A percentile compares a stretch with the other conserved stretches of the same genome.
Conservation (phyloP, 177 flowering plant genomes). For the Vitis hybrid region DNA sequence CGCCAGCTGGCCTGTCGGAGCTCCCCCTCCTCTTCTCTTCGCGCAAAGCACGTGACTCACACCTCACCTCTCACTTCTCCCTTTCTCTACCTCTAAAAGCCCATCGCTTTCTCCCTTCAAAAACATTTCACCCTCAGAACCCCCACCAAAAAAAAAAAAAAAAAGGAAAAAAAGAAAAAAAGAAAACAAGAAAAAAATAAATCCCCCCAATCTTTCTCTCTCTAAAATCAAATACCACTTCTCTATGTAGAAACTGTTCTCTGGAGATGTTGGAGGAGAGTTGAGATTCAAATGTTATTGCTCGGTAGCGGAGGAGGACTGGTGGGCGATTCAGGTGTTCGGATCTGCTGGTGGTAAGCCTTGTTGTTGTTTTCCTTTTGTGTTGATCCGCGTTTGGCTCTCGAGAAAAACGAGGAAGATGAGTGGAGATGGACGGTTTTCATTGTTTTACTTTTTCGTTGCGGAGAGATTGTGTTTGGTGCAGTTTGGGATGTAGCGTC, state of each 20-base stretch:
- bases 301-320: not conserved
- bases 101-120: slow-evolving; percentile 24
- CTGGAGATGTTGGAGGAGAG: not conserved
- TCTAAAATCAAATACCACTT: not conserved
- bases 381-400: not conserved
- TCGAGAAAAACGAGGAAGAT: too few species aligned
- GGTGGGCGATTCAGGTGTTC: slow-evolving; percentile 20
- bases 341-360: slow-evolving; percentile 39
- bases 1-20: slow-evolving; percentile 58
- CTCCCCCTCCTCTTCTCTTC: slow-evolving; percentile 20
- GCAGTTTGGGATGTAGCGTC: too few species aligned
- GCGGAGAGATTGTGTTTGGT: too few species aligned
- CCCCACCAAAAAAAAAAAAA: not conserved
- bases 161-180: too few species aligned
- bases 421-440: too few species aligned
- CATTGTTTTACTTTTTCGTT: too few species aligned
- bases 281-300: slow-evolving; percentile 24
- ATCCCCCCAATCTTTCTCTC: not conserved
- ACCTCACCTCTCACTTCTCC: not conserved
- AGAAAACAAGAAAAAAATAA: too few species aligned
- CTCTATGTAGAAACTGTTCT: slow-evolving; percentile 2
- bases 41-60: slow-evolving; percentile 48
- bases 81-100: slow-evolving; percentile 6
- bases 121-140: slow-evolving; percentile 7
- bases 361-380: not conserved